These are phyloP conservation scores for Parietaria judaica DNA, from an alignment of 306 rosid genomes.

Conservation along the genomic window DNA sequence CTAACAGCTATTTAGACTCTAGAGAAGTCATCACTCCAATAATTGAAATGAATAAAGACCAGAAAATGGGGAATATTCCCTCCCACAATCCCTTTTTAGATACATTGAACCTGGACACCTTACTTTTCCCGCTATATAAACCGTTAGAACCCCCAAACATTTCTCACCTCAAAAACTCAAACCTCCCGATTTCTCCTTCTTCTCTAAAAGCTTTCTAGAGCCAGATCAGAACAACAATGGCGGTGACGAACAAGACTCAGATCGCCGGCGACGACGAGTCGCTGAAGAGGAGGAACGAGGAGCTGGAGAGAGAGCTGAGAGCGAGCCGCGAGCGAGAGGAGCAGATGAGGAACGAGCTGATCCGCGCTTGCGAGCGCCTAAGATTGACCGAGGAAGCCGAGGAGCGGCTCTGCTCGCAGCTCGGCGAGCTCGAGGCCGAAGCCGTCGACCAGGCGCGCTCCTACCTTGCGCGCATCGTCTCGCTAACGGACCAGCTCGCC, in stretches of 20 bases:
- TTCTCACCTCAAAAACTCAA: not conserved
- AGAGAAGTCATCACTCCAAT: too few species aligned
- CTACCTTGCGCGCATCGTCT: constrained; percentile 41
- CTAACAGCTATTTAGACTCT: too few species aligned
- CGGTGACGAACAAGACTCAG: constrained; percentile 16
- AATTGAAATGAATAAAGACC: too few species aligned
- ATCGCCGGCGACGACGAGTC: constrained; percentile 8
- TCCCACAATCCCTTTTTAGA: not conserved
- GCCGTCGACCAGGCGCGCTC: constrained; percentile 63
- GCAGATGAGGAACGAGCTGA: constrained; percentile 44
- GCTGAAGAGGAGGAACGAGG: constrained; percentile 54
- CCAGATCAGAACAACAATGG: constrained; percentile 7
- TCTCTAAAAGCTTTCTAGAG: too few species aligned
- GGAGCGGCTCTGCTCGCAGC: constrained; percentile 88
- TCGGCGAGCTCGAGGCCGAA: constrained; percentile 85
- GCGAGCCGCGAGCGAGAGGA: constrained; percentile 66
- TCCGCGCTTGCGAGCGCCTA: constrained; percentile 48
- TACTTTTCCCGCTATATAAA: constrained; percentile 14
- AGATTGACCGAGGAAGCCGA: constrained; percentile 84
- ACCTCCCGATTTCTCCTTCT: not conserved
- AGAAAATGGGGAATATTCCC: too few species aligned
- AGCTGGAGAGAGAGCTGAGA: constrained; percentile 62
- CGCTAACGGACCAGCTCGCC: constrained; percentile 59
- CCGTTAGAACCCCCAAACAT: not conserved
- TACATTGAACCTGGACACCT: constrained; percentile 30